Evolutionary conservation across 768 basidiomycete genomes (phyloP), one percentile per base, ranked within the genome.

Genomic region (Lactarius deliciosus): DNA sequence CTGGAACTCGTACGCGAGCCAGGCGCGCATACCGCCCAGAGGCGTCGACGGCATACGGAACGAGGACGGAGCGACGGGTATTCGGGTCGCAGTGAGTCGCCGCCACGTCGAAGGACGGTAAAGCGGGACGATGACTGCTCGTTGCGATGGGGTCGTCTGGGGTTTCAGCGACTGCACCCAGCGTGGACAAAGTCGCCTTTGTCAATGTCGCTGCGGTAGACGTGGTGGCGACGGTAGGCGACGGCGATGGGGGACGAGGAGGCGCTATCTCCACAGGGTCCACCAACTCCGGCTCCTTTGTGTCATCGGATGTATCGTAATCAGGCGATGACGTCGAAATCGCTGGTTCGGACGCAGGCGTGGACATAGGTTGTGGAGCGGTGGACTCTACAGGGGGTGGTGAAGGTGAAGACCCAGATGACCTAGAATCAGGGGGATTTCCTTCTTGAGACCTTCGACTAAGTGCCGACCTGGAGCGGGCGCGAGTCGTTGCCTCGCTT

Each of bases 1-100:
- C n/a, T 22, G 0, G 70, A 71, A 60, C 68, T 69, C 40, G 70
- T 30, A 30, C 70, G 70, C 30, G 70, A 71, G 50, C 22, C 34
- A n/a, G 11, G 36, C 40, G 11, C 47, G 57, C 20, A 22, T 6
- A 8, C 22, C 60, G 2, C 28, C 47, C 8, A 13, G 50, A 8
- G 61, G 59, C 8, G 57, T 32, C 11, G 63, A 45, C n/a, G 68
- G 68, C 68, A 65, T 63, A 55, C 62, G 68, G 68, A 70, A 70
- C 32, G 70, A 59, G 13, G 70, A 63, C n/a, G 70, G 69, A 2
- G 62, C 61, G 22, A 25, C 10, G 38, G 38, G 30, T 9, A 36
- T 57, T 18, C 40, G 65, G 6, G 47, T 18, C 10, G 56, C 32
- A 1, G 13, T n/a, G 7, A 11, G 41, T 11, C 2, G 34, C 11